Base-by-base conservation (phyloP, 2,329 filamentous ascomycete species). In the Ciborinia camelliae region DNA sequence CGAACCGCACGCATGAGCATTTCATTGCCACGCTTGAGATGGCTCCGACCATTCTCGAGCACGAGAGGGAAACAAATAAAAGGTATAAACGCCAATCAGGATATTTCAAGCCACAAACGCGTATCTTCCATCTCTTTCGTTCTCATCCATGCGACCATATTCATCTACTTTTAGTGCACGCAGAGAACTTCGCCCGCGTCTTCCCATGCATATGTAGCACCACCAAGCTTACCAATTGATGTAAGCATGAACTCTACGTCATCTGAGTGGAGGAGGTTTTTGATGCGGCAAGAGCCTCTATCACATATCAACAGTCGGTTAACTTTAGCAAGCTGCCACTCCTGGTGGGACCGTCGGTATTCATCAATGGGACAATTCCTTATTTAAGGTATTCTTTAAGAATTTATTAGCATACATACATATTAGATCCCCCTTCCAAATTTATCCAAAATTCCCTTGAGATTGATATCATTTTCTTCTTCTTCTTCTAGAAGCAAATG, bases 161-260 rank as follows among this genome's bases (percentile, higher is more conserved):
- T 32, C 39, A 18, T 45, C 20, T 45, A 18, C 18, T 58, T 57
- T 23, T n/a, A 26, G 9, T 90, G 88, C 20, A 99, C 90, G 3
- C 96, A 87, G 35, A 99, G 83, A 10, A 95, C 87, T 71, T 95
- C 91, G n/a, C 95, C 95, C 65, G 92, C 90, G 61, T 97, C 90
- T 77, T 97, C 92, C 94, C 94, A 99, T 0, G 88, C 86, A 79
- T 96, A 98, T 0, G 89, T 90, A 23, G 93, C 94, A 37, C 93
- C 95, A 39, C 90, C 88, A 30, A 99, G 84, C 72, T 89, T 88
- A 32, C 86, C 84, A 65, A 99, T 87, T n/a, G 95, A 94, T 65
- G 92, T 92, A 52, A 99, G 81, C 95, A 99, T 99, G 77, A 91
- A 95, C 76, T 98, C 92, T 0, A 93, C 97, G 75, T 99, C 95